Evolutionary conservation across 495 filamentous ascomycete genomes (phyloP), one percentile per base, ranked within the genome.

Genomic region (Xylaria curta): DNA sequence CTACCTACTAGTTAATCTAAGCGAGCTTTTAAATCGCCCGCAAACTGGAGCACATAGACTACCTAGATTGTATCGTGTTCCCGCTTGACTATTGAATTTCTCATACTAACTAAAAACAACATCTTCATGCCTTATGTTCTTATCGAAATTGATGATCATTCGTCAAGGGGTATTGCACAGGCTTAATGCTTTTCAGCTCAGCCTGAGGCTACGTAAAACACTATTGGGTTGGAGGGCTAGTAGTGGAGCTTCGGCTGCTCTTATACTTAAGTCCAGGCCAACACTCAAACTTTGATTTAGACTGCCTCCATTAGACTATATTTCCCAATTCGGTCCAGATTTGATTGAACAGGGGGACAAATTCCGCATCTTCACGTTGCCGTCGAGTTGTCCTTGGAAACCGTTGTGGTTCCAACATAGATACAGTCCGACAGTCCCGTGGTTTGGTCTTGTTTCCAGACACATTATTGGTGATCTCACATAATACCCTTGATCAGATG

Each of bases 401-500:
- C 21, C 38, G 44, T 28, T 28, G 19, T 42, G 60, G 36, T 17
- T 38, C 33, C n/a, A 40, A 60, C 4, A 38, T 38, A n/a, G 58
- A 60, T 28, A 38, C 31, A 12, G 33, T 12, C 31, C 6, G 19
- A 38, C 33, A 38, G 58, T 60, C 19, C 38, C 17, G 58, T 19
- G 4, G 9, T 60, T 21, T 10, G 33, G 1, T 12, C 9, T 21
- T 38, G 21, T 36, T 38, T 13, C 33, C 10, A 19, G 58, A 38
- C 33, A 38, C 21, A 17, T 63, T 3, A 63, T 63, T 63, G 60
- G 60, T 21, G 38, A 17, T 63, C 3, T 44, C 38, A 63, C n/a
- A 6, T 28, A 3, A 26, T 28, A 63, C 24, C 60, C 38, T 44
- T 44, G 60, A 60, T 19, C 19, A 21, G 33, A 19, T 15, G 17